phyloP scores from a whole-genome alignment of 768 basidiomycete genomes.

The Fistulinella prunicolor region DNA sequence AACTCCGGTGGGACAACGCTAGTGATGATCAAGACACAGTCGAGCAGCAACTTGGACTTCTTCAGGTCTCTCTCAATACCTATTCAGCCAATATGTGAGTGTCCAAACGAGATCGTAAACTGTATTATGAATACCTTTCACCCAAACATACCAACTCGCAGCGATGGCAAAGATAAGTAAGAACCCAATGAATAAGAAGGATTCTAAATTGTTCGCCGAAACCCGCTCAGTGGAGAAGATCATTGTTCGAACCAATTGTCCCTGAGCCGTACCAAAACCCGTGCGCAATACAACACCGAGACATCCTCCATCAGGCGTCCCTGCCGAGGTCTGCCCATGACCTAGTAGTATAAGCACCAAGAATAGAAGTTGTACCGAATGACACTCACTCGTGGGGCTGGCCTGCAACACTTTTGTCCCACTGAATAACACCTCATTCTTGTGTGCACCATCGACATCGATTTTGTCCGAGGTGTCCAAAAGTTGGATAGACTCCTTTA shows the following conservation, averaged over 20 bases:
- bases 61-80: slow-evolving; percentile 91
- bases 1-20: slow-evolving; percentile 97
- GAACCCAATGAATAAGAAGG: slow-evolving; percentile 98
- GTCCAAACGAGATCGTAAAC: not conserved
- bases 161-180: slow-evolving; percentile 96
- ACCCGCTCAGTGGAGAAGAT: slow-evolving; percentile 97
- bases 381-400: slow-evolving; percentile 38
- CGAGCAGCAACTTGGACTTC: slow-evolving; percentile 91
- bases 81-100: slow-evolving; percentile 28
- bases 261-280: slow-evolving; percentile 96
- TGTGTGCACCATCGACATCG: slow-evolving; percentile 84
- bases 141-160: slow-evolving; percentile 98
- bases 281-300: slow-evolving; percentile 91
- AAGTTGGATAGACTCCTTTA: slow-evolving; percentile 93
- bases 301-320: slow-evolving; percentile 89
- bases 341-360: slow-evolving; percentile 13
- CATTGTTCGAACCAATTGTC: slow-evolving; percentile 97
- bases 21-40: slow-evolving; percentile 95
- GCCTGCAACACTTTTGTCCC: slow-evolving; percentile 98
- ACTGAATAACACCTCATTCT: slow-evolving; percentile 86
- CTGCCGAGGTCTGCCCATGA: slow-evolving; percentile 39
- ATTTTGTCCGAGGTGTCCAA: slow-evolving; percentile 70
- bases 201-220: slow-evolving; percentile 93
- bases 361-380: not conserved
- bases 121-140: slow-evolving; percentile 61